phyloP scores from a whole-genome alignment of 768 basidiomycete genomes.

The Collybia mongolica region DNA sequence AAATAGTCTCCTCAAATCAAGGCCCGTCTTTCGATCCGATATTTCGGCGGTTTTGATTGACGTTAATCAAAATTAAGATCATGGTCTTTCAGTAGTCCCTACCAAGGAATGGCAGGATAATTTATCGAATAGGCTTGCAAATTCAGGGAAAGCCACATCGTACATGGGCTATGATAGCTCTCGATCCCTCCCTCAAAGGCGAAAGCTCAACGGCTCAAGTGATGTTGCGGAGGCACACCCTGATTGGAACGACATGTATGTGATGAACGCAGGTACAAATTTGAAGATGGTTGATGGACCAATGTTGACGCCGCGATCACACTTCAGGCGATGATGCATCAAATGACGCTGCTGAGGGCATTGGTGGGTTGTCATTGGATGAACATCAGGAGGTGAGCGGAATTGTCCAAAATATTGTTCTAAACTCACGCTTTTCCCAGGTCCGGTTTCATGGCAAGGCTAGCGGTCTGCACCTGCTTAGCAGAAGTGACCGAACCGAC shows the following conservation, averaged over 20 bases:
- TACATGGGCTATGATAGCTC: slow-evolving; percentile 20
- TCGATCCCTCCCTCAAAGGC: slow-evolving; percentile 9
- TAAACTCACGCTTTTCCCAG: slow-evolving; percentile 31
- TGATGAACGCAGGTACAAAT: slow-evolving; percentile 39
- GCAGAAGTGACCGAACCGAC: slow-evolving; percentile 62
- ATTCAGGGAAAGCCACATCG: slow-evolving; percentile 16
- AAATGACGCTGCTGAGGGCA: slow-evolving; percentile 49
- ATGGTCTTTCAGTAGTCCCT: slow-evolving; percentile 59
- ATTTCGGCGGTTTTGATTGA: slow-evolving; percentile 3
- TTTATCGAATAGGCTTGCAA: slow-evolving; percentile 54
- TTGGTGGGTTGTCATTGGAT: slow-evolving; percentile 73
- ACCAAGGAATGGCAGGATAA: slow-evolving; percentile 81
- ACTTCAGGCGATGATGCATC: slow-evolving; percentile 35
- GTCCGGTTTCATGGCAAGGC: slow-evolving; percentile 82
- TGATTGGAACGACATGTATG: slow-evolving; percentile 65
- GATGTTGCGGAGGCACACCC: slow-evolving; percentile 27
- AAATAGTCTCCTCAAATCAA: slow-evolving; percentile 75
- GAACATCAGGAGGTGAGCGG: slow-evolving; percentile 66
- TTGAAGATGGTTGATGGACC: neutral
- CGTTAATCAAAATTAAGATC: slow-evolving; percentile 36
- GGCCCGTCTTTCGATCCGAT: slow-evolving; percentile 29
- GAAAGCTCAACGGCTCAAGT: slow-evolving; percentile 29
- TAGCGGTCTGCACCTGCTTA: slow-evolving; percentile 76
- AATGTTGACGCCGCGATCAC: neutral
- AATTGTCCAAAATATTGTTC: neutral